A percentile compares a stretch with the other conserved stretches of the same genome.
These are phyloP conservation scores for Cylindrodendrum hubeiense DNA, from an alignment of 2,329 filamentous ascomycete species.

Conservation along the genomic window DNA sequence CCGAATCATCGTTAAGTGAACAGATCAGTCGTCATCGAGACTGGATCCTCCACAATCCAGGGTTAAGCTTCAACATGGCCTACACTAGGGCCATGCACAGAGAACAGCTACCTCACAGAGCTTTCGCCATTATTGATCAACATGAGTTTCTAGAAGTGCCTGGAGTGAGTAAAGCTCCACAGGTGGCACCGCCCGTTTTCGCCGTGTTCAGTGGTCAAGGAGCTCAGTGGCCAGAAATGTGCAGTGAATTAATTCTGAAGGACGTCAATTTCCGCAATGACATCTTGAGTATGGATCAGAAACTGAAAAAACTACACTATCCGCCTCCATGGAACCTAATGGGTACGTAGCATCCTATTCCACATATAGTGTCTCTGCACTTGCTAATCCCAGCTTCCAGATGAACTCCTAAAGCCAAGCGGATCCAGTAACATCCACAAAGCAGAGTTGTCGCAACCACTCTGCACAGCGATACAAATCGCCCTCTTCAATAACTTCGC, in stretches of 20 bases:
- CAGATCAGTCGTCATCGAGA: conserved; percentile 33
- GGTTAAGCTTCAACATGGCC: conserved; percentile 34
- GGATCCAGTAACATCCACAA: not conserved
- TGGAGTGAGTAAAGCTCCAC: not conserved
- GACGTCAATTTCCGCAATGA: conserved; percentile 3
- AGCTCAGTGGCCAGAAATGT: conserved; percentile 51
- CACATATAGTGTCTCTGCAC: not conserved
- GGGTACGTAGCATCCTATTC: not conserved
- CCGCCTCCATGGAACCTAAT: not conserved
- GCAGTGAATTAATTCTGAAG: conserved; percentile 32
- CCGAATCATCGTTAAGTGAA: conserved; percentile 3
- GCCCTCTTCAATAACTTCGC: conserved; percentile 12
- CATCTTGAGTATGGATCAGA: not conserved
- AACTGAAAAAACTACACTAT: not conserved
- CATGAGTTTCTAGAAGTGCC: not conserved
- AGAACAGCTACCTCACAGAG: conserved; percentile 44
- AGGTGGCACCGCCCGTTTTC: not conserved
- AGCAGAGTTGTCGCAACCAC: conserved; percentile 23
- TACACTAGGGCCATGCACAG: conserved; percentile 48
- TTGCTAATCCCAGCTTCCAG: not conserved
- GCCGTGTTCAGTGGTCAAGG: conserved; percentile 53
- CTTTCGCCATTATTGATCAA: conserved; percentile 22
- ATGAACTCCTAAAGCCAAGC: not conserved
- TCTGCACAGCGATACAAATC: conserved; percentile 24
- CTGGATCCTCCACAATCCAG: conserved; percentile 34